Conservation (phyloP, 495 filamentous ascomycete genomes). For the Astrocystis sublimbata region DNA sequence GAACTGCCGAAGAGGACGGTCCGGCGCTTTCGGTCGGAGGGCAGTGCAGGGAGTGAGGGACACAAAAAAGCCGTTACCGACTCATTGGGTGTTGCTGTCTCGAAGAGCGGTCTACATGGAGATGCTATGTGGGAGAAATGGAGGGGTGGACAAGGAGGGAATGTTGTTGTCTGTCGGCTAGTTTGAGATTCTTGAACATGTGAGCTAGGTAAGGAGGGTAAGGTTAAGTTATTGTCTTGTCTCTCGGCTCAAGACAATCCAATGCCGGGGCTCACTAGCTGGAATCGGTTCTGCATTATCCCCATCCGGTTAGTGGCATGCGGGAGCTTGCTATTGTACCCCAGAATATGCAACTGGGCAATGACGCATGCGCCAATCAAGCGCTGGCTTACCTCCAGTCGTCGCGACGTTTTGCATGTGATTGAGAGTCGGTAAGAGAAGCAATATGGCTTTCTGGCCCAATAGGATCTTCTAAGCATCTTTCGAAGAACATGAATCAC, state of each 20-base stretch:
- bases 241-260: slow-evolving; percentile 4
- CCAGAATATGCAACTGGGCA: slow-evolving; percentile 7
- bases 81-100: not conserved
- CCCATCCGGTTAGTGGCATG: not conserved
- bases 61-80: not conserved
- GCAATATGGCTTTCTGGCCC: too few relatives aligned
- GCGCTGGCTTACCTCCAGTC: not conserved
- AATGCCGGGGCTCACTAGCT: not conserved
- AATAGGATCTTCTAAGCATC: too few relatives aligned
- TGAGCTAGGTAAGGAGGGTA: not conserved
- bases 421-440: not conserved
- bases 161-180: not conserved
- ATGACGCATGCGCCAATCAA: slow-evolving; percentile 10
- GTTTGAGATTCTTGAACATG: slow-evolving; percentile 6
- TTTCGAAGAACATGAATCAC: too few relatives aligned
- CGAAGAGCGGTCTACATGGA: not conserved
- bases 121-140: not conserved
- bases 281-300: too few relatives aligned
- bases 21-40: slow-evolving; percentile 11
- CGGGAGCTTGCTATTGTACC: slow-evolving; percentile 1
- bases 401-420: slow-evolving; percentile 5
- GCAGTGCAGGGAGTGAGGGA: not conserved
- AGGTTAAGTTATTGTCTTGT: too few relatives aligned
- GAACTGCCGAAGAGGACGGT: not conserved
- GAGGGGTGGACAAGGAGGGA: not conserved